Conservation (phyloP, 2,329 filamentous ascomycete species). For the Diaporthe ampelina region DNA sequence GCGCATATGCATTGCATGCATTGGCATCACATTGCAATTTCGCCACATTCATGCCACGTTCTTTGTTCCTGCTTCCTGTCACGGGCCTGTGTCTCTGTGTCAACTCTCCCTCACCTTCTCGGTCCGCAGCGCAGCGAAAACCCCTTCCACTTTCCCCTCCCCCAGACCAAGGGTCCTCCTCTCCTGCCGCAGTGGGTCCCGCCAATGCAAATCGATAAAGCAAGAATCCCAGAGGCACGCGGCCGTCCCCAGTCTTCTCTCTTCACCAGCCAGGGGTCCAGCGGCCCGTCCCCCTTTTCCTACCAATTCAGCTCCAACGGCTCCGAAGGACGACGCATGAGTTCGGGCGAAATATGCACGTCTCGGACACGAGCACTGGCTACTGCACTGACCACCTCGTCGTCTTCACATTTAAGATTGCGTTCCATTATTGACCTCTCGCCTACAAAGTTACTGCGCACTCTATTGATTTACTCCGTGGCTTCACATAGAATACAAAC, state of each 20-base stretch:
- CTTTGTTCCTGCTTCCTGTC: neutral
- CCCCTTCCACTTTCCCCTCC: slow-evolving; percentile 14
- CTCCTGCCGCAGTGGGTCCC: slow-evolving; percentile 13
- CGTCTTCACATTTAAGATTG: slow-evolving; percentile 17
- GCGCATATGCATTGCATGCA: neutral
- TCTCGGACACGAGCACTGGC: neutral
- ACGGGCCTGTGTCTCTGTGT: neutral
- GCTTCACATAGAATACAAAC: slow-evolving; percentile 14
- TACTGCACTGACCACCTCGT: slow-evolving; percentile 24
- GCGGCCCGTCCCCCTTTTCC: slow-evolving; percentile 26
- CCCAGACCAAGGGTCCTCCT: slow-evolving; percentile 20
- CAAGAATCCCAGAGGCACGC: slow-evolving; percentile 8
- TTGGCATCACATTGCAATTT: slow-evolving; percentile 28
- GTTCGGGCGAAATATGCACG: slow-evolving; percentile 10
- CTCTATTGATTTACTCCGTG: neutral
- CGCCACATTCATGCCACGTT: slow-evolving; percentile 23
- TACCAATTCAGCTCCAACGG: neutral
- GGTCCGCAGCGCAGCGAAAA: neutral
- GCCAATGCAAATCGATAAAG: slow-evolving; percentile 1
- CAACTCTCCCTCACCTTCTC: neutral
- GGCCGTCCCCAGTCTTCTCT: slow-evolving; percentile 11
- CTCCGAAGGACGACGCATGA: slow-evolving; percentile 19
- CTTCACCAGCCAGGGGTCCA: slow-evolving; percentile 27
- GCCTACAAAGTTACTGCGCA: neutral
- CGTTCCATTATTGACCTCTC: slow-evolving; percentile 11